A percentile compares a stretch with the other conserved stretches of the same genome.
Conservation (phyloP, 83 land plant species). For the Thuja plicata region DNA sequence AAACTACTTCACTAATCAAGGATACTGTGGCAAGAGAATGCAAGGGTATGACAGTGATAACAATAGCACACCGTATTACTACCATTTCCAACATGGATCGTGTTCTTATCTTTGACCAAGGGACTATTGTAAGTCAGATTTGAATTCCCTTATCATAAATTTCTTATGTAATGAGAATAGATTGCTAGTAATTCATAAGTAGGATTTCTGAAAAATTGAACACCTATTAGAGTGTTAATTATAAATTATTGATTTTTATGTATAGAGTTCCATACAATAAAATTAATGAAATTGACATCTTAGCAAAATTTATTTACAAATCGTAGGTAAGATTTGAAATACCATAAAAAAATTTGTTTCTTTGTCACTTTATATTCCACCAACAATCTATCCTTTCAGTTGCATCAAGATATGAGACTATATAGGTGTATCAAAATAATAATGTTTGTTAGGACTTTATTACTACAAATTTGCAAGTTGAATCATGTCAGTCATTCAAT, state of each 20-base stretch:
- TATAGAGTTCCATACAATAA: background rate
- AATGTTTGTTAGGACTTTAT: too few relatives aligned
- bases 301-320: background rate
- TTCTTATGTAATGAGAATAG: background rate
- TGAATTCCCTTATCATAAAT: background rate
- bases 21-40: constrained; percentile 73
- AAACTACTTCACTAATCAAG: constrained; percentile 70
- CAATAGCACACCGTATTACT: constrained; percentile 93
- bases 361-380: too few relatives aligned
- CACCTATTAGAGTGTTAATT: background rate
- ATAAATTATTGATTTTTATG: background rate
- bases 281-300: background rate
- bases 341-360: too few relatives aligned
- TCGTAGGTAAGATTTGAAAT: background rate
- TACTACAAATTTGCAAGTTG: too few relatives aligned
- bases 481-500: too few relatives aligned
- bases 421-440: too few relatives aligned
- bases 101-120: constrained; percentile 79
- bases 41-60: constrained; percentile 77
- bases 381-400: too few relatives aligned
- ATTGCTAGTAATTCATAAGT: constrained; percentile 4
- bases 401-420: too few relatives aligned
- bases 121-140: constrained; percentile 62
- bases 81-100: constrained; percentile 69
- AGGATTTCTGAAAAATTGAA: background rate